Conservation (phyloP, 176 grass and related monocot species). For the Oryza glaberrima region DNA sequence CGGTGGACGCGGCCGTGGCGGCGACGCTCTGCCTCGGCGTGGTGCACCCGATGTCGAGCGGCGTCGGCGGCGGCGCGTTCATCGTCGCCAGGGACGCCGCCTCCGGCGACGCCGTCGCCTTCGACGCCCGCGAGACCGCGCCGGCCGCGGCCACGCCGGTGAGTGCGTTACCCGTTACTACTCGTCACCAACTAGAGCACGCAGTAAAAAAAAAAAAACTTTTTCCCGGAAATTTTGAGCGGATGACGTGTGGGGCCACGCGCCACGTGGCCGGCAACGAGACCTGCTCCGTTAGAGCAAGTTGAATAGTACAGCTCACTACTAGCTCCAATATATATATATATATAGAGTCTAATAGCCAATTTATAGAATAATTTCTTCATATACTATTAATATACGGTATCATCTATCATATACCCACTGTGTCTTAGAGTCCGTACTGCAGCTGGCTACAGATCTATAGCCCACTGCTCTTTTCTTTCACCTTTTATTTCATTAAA, state of each 20-base stretch:
- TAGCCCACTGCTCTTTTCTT: too few species aligned
- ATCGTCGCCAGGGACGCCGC: conserved; percentile 64
- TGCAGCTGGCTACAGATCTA: too few species aligned
- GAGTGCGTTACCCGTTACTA: background rate
- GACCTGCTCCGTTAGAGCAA: too few species aligned
- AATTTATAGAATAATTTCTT: too few species aligned
- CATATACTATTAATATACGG: too few species aligned
- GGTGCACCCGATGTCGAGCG: conserved; percentile 89
- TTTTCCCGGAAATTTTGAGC: background rate
- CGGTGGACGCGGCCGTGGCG: conserved; percentile 78
- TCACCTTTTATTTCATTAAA: too few species aligned
- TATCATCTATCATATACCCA: too few species aligned
- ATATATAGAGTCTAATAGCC: too few species aligned
- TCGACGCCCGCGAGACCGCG: conserved; percentile 90
- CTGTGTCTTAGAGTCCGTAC: too few species aligned
- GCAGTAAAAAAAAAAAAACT: too few species aligned
- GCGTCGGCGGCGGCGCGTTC: conserved; percentile 81
- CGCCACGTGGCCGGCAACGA: background rate
- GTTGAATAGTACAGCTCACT: too few species aligned
- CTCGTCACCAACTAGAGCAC: background rate
- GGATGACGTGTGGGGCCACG: conserved; percentile 13
- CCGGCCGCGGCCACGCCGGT: conserved; percentile 73
- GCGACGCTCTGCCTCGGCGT: conserved; percentile 82
- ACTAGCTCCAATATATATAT: too few species aligned
- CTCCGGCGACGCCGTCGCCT: conserved; percentile 66